Evolutionary conservation across 2,329 filamentous ascomycete species (phyloP), one percentile per base, ranked within the genome.

Genomic region (Sclerotinia spermophila): DNA sequence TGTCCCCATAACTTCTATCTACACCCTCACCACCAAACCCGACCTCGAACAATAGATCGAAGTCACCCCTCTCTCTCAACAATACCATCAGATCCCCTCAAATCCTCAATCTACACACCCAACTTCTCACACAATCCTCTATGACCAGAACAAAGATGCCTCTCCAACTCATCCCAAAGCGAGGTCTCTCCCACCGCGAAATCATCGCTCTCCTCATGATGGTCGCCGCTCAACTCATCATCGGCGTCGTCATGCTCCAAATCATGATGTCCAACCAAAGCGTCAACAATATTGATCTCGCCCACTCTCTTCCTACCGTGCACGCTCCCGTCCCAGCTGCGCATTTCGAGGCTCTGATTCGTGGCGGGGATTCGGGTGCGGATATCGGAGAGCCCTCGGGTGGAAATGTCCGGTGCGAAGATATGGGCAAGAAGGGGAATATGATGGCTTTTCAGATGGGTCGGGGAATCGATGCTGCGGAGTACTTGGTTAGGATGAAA

Each of bases 261-360:
- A 30, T 40, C 10, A 55, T 66, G 62, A 15, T 53, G 2, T 6
- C 5, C 3, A n/a, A n/a, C 6, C 5, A 35, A 1, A 10, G 5
- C 15, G 6, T 10, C 0, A 27, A 2, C 11, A n/a, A 5, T 2
- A 21, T 53, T 2, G 35, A 24, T 0, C 4, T 66, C 2, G 5
- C 35, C 1, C 17, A 30, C 24, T 5, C 24, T 7, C 17, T 40
- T 10, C 2, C n/a, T 2, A 11, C 11, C 0, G 2, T 42, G 2
- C 10, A 30, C 11, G 1, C 5, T 0, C n/a, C 33, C 0, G 40
- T 53, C 27, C 8, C 2, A 2, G 15, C 8, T 3, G 48, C 15
- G 17, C 24, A n/a, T 5, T 24, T 2, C 19, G 8, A 35, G 1
- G 8, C n/a, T 15, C 27, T 11, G 17, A 53, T 40, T 38, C 8